phyloP scores from a whole-genome alignment of 345 rosid species.

The Tarenaya hassleriana region DNA sequence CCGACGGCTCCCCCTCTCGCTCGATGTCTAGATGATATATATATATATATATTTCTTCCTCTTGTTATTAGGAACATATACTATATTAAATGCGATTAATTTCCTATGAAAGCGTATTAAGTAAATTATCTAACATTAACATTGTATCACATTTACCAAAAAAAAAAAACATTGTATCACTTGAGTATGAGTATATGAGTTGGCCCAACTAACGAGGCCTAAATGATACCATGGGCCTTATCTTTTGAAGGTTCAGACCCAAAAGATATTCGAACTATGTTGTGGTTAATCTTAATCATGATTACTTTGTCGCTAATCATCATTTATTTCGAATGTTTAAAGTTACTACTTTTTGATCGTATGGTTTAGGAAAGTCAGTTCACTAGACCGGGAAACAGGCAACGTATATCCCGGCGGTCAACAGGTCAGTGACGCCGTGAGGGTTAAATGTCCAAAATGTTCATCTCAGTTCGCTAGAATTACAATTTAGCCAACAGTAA shows the following conservation, averaged over 20 bases:
- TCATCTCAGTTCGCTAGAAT: not conserved
- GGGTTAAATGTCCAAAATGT: constrained; percentile 14
- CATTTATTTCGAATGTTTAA: not conserved
- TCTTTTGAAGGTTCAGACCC: not conserved
- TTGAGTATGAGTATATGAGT: too few species aligned
- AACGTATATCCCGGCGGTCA: constrained; percentile 28
- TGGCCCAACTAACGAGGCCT: too few species aligned
- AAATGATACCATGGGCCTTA: not conserved
- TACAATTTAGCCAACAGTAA: constrained; percentile 5
- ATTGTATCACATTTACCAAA: constrained; percentile 10
- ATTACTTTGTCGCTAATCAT: not conserved
- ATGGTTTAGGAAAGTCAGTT: constrained; percentile 3
- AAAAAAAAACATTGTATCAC: too few species aligned
- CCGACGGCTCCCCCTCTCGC: constrained; percentile 48
- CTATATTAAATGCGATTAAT: constrained; percentile 17
- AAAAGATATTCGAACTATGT: not conserved
- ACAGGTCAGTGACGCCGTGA: constrained; percentile 2
- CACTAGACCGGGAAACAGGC: constrained; percentile 22
- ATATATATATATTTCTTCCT: constrained; percentile 10
- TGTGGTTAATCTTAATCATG: not conserved
- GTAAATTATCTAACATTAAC: constrained; percentile 19
- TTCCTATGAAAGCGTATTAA: constrained; percentile 19
- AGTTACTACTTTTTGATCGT: not conserved
- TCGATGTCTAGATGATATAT: constrained; percentile 39
- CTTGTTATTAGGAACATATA: constrained; percentile 15